phyloP scores from a whole-genome alignment of 768 basidiomycete species.

The Lyophyllum decastes region DNA sequence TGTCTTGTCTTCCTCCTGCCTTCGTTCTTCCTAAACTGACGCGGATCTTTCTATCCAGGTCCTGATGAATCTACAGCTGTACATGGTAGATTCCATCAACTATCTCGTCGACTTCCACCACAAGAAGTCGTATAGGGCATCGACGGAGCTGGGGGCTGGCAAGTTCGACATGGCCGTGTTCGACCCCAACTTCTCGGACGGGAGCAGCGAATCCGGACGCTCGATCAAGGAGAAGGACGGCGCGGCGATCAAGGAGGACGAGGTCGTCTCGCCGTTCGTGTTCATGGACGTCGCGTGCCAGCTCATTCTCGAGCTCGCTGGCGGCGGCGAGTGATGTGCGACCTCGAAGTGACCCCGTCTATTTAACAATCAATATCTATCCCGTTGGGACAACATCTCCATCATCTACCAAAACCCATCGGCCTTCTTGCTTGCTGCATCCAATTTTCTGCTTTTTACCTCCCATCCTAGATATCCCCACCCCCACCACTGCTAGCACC shows the following conservation, averaged over 20 bases:
- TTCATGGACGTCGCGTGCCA: slow-evolving; percentile 97
- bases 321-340: slow-evolving; percentile 39
- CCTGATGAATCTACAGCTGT: slow-evolving; percentile 96
- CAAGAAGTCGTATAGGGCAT: slow-evolving; percentile 89
- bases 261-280: slow-evolving; percentile 83
- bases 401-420: background rate
- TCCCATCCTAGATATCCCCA: slow-evolving; percentile 14
- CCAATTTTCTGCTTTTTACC: background rate
- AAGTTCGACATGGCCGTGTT: slow-evolving; percentile 67
- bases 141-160: slow-evolving; percentile 63
- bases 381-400: background rate
- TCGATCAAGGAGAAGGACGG: slow-evolving; percentile 57
- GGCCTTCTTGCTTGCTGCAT: slow-evolving; percentile 4
- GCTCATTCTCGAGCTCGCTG: slow-evolving; percentile 92
- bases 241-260: slow-evolving; percentile 49
- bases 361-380: background rate
- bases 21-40: background rate
- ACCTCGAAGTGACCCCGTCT: background rate
- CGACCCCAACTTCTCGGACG: slow-evolving; percentile 49
- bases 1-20: slow-evolving; percentile 27
- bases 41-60: slow-evolving; percentile 49
- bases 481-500: background rate
- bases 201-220: slow-evolving; percentile 56
- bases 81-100: slow-evolving; percentile 94
- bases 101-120: slow-evolving; percentile 99